Percentiles rank a stretch among this genome's conserved stretches.
phyloP scores from a whole-genome alignment of 2,329 filamentous ascomycete species.

The Pseudogymnoascus sp. region DNA sequence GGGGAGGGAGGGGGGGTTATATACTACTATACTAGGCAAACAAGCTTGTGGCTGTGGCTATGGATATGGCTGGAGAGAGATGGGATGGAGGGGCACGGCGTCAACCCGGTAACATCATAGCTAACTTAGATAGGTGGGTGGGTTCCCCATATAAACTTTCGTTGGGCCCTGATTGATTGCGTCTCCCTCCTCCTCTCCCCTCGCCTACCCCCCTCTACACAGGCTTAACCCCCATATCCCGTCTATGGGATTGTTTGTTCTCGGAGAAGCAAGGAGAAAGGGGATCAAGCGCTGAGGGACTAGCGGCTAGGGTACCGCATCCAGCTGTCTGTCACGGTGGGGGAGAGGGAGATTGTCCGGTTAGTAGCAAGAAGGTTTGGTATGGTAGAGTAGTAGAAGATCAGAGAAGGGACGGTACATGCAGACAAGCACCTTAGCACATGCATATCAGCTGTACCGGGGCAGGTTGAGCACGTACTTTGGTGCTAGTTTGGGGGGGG shows the following conservation, averaged over 20 bases:
- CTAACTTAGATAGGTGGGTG: no score
- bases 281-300: background rate
- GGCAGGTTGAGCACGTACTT: background rate
- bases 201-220: background rate
- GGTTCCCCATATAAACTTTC: background rate
- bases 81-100: background rate
- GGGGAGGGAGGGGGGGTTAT: background rate
- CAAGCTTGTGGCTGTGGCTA: background rate
- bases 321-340: background rate
- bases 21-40: background rate
- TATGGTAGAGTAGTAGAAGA: no score
- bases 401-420: background rate
- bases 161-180: background rate
- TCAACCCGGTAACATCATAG: background rate
- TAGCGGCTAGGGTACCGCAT: background rate
- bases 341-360: no score
- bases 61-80: background rate
- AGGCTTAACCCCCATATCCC: background rate
- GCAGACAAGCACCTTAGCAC: background rate
- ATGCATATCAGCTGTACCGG: conserved; percentile 1
- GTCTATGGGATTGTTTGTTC: background rate
- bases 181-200: background rate
- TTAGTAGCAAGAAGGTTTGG: no score
- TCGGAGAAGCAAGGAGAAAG: background rate
- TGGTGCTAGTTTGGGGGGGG: background rate